Base-by-base conservation (phyloP, 2,329 filamentous ascomycete species). In the Penicillium sp. region DNA sequence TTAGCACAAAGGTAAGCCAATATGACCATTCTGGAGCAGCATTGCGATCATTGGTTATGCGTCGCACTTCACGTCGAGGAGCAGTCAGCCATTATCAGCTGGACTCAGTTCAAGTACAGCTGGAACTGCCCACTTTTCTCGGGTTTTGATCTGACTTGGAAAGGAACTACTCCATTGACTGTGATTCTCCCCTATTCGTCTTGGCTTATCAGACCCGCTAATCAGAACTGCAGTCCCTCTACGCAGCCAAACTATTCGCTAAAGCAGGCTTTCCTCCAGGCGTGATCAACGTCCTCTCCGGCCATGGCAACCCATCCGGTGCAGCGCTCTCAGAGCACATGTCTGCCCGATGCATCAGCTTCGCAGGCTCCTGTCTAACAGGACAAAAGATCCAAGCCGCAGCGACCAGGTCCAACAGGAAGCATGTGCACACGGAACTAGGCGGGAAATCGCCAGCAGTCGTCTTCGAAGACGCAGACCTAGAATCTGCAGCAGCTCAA, bases 281-380 rank as follows among this genome's bases (percentile, higher is more conserved):
- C 9, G 8, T 28, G 8, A 9, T 28, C 27, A 28, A 28, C 7
- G 27, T 28, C 3, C 8, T 28, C 6, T 8, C 27, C 8, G 27
- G 27, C 27, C 9, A 28, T 9, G 27, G 27, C 27, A 28, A 28
- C 27, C 27, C 27, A 28, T 8, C 27, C 7, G 68, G 82, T 51
- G 8, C 6, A 3, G 27, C 27, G 9, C 27, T 28, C 27, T 8
- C 27, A 8, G 6, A 8, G 7, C 27, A 28, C 27, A 28, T 28
- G 27, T 8, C 27, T 9, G 27, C 10, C 7, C 79, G 81, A 71
- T 81, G 80, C 71, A 70, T 83, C 56, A 79, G 79, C 56, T 83
- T 83, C 68, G 83, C 80, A 47, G 80, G 80, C 48, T 82, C 79
- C 18, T 80, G 78, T 35, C 69, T 77, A 46, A 77, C 80, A 44